phyloP scores from a whole-genome alignment of 2,329 filamentous ascomycete species.

The Diaporthe nobilis region DNA sequence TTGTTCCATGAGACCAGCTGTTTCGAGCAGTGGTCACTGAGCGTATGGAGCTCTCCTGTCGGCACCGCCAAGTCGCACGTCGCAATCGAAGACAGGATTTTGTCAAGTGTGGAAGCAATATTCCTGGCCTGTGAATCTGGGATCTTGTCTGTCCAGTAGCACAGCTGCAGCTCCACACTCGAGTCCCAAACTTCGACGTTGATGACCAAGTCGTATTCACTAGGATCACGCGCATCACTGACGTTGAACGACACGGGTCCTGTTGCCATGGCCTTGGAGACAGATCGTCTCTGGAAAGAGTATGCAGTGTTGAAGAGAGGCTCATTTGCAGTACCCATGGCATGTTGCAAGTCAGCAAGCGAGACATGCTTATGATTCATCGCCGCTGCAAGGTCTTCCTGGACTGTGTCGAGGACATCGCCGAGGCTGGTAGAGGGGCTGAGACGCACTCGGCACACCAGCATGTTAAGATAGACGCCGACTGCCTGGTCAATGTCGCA shows the following conservation, averaged over 20 bases:
- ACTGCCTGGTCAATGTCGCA: slow-evolving; percentile 9
- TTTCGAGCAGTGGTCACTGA: slow-evolving; percentile 8
- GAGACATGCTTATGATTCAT: slow-evolving; percentile 20
- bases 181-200: slow-evolving; percentile 16
- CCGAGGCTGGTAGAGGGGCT: slow-evolving; percentile 6
- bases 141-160: slow-evolving; percentile 21
- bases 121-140: slow-evolving; percentile 17
- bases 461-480: slow-evolving; percentile 5
- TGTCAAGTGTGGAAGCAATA: slow-evolving; percentile 12
- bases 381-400: slow-evolving; percentile 4
- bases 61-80: neutral
- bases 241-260: neutral
- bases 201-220: slow-evolving; percentile 16
- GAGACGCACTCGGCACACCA: slow-evolving; percentile 22
- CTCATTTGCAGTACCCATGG: slow-evolving; percentile 1
- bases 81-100: neutral
- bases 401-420: neutral
- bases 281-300: slow-evolving; percentile 19
- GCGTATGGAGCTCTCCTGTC: neutral
- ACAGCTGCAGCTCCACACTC: slow-evolving; percentile 10
- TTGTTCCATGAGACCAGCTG: slow-evolving; percentile 11
- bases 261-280: neutral
- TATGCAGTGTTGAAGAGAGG: slow-evolving; percentile 23
- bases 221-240: neutral
- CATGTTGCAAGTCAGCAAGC: slow-evolving; percentile 9